Base-by-base conservation (phyloP, 768 basidiomycete genomes). In the Mycena crocata region DNA sequence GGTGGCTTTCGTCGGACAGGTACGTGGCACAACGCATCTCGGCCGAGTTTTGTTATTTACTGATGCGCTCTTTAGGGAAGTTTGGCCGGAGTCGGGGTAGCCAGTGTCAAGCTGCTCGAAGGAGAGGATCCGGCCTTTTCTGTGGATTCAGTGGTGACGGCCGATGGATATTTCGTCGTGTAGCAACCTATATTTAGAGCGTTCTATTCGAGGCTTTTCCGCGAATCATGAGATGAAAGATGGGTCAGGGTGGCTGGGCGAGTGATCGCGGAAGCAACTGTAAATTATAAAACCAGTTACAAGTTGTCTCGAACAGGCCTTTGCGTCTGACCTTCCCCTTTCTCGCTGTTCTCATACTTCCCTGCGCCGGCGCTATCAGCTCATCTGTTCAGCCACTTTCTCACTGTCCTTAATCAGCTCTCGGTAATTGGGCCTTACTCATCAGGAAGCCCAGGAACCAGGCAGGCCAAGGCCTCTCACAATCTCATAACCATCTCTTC, bases 81-180 rank as follows among this genome's bases (percentile, higher is more conserved):
- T 72, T 78, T 97, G 67, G 90, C 92, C 0, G 94, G 95, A 24
- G 84, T 98, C 40, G 85, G 83, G 31, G 87, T 96, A 19, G 83
- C 78, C 3, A 80, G 77, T 32, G 89, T 92, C 39, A 85, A 84
- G 55, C 79, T 89, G 24, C 80, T 81, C 12, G 83, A 81, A 8
- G 84, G 79, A 32, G 80, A 78, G 2, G 76, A 76, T 8, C 74
- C 79, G 0, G 75, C 76, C 5, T 88, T 81, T 68, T 89, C 87
- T n/a, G 82, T 85, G 28, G 89, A 90, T 74, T 77, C 83, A 1
- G 71, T 87, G n/a, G 80, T 89, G 24, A 82, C 74, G 14, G 76
- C 83, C 7, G 90, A 90, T 37, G 83, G 86, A 71, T 91, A 90
- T 72, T 74, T 84, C 52, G 88, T 90, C 57, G 81, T 89, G 52